Conservation (phyloP, 2,329 filamentous ascomycete genomes). For the Madurella mycetomatis region DNA sequence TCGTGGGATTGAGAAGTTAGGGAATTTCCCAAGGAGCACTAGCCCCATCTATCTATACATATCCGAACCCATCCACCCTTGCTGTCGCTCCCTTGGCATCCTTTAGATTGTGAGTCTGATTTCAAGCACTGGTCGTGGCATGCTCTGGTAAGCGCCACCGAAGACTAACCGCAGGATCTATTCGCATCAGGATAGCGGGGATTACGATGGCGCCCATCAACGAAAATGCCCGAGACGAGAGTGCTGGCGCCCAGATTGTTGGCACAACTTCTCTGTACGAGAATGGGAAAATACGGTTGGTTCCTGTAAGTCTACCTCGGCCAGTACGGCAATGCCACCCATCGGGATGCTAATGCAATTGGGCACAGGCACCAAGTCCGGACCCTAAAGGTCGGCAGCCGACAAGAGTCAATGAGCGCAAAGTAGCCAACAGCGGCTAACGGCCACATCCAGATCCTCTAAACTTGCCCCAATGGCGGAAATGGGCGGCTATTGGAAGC, state of each 20-base stretch:
- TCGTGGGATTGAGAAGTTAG: no score
- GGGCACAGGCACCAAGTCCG: slow-evolving; percentile 27
- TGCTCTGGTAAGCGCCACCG: no score
- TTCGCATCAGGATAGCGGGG: not conserved
- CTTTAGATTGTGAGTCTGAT: no score
- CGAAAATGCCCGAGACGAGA: not conserved
- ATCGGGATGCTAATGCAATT: not conserved
- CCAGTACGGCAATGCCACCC: no score
- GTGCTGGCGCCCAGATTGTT: slow-evolving; percentile 12
- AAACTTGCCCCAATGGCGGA: slow-evolving; percentile 32
- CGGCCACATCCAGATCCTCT: slow-evolving; percentile 28
- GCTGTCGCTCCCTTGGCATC: no score
- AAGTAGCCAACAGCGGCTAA: not conserved
- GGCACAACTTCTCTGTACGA: slow-evolving; percentile 23
- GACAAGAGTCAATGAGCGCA: not conserved
- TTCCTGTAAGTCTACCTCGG: slow-evolving; percentile 16
- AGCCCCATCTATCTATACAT: no score
- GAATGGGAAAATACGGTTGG: slow-evolving; percentile 22
- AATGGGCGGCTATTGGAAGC: slow-evolving; percentile 31
- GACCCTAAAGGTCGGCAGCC: slow-evolving; percentile 28
- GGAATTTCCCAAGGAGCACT: no score
- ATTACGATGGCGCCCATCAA: no score
- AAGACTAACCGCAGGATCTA: not conserved
- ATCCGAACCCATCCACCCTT: no score
- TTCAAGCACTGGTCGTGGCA: no score